Base-by-base conservation (phyloP, 2,329 filamentous ascomycete species). In the Zasmidium angulare region DNA sequence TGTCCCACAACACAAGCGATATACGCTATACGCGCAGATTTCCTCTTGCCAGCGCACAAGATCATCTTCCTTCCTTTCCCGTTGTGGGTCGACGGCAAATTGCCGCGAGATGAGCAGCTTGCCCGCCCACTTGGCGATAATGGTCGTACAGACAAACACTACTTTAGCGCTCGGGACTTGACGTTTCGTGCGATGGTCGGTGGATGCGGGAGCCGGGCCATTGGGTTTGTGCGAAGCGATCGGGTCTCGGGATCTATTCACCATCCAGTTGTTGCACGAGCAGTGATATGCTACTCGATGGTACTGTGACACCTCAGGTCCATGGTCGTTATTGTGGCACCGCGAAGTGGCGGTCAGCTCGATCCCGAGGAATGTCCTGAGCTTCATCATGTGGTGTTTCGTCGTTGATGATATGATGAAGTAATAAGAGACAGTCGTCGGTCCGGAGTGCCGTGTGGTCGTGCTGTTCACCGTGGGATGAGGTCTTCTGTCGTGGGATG, bases 201-300 rank as follows among this genome's bases (percentile, higher is more conserved):
- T 52, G 50, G 50, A 23, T 52, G 12, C 50, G 21, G 36, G 26
- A 52, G 50, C 50, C 50, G 26, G 50, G 50, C 24, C n/a, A 24
- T 11, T 24, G 26, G 50, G 26, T 36, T 12, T 22, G 17, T 14
- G 6, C n/a, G 36, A 17, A 17, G 36, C 36, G 36, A 43, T 43
- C 36, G 36, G 36, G 36, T 43, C n/a, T 19, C 11, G 36, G 36
- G 36, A 43, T 43, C 36, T 7, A 43, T 10, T 7, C 6, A 17
- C 23, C 48, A 50, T 52, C 50, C 24, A 36, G 50, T 29, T 52
- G 50, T 52, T 24, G 50, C 24, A 52, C 50, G 50, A 40, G 50
- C 50, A 17, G 50, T 20, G 50, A 17, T 10, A 10, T 29, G 48
- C n/a, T 23, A 26, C 17, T 26, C 36, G n/a, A 52, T 22, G 50